Percentiles rank a stretch among this genome's conserved stretches.
Evolutionary conservation across 805 yeast genomes (phyloP).

Genomic region (Saccharomycopsis sp.): DNA sequence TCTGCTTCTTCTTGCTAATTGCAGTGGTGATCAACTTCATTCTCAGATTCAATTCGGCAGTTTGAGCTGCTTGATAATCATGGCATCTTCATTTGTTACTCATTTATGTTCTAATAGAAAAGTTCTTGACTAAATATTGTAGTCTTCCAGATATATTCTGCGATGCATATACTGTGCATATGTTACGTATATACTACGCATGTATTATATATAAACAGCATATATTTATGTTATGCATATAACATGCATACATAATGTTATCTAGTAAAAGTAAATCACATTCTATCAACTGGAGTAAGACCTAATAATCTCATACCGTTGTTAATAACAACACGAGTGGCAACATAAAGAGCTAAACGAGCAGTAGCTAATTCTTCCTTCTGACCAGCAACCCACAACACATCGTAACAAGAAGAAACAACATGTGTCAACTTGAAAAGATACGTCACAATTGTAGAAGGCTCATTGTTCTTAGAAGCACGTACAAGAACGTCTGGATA

Average conservation of each 20-base stretch:
- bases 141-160: no score
- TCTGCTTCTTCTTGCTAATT: constrained; percentile 84
- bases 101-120: no score
- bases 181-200: no score
- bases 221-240: no score
- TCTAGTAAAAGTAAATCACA: constrained; percentile 62
- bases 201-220: no score
- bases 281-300: constrained; percentile 96
- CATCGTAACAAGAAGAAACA: constrained; percentile 93
- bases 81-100: no score
- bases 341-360: constrained; percentile 81
- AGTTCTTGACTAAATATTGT: no score
- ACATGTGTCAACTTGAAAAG: constrained; percentile 87
- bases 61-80: no score
- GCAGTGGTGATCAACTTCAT: constrained; percentile 93
- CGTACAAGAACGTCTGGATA: constrained; percentile 86
- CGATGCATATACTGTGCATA: no score
- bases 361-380: constrained; percentile 79
- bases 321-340: constrained; percentile 83
- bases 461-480: constrained; percentile 82
- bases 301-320: constrained; percentile 90
- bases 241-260: no score
- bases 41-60: constrained; percentile 57
- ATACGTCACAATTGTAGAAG: constrained; percentile 90
- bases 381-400: constrained; percentile 96